Evolutionary conservation across 2,329 filamentous ascomycete species (phyloP), one percentile per base, ranked within the genome.

Genomic region (Penicillium verrucosum): DNA sequence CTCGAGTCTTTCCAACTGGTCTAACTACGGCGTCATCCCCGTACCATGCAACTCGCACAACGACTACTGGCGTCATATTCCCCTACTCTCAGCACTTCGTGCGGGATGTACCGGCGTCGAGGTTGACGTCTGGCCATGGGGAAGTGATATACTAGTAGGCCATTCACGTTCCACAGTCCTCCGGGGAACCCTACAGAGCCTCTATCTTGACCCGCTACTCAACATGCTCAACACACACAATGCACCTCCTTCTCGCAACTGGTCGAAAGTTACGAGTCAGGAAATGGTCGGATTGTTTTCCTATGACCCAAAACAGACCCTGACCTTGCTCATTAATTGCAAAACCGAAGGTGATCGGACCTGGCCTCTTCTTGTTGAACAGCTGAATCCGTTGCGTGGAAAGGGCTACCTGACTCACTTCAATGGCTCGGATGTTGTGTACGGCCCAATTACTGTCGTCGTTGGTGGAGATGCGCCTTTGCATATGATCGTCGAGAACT

Each of bases 301-400:
- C 62, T 73, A 73, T 9, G 73, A 81, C 58, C 80, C 83, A 0
- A 65, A 67, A 1, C 82, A 84, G 64, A 79, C 83, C 0, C 71
- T 89, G 0, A 77, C 83, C 5, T 78, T 92, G 4, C 78, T 91
- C 5, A 79, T 92, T 30, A 89, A 92, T 69, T 75, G 91, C 68
- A 92, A 92, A 72, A 85, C 80, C 2, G 69, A 78, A 27, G 82
- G 81, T 1, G 66, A 65, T 4, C 44, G 50, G 2, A 61, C 65
- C 7, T 73, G 68, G 67, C 58, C 68, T 12, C 36, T 62, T 32
- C 63, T 75, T 12, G 51, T 65, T 0, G 56, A 66, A 4, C 75
- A 80, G 6, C 71, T 82, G 38, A 59, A 68, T 12, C 69, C 75
- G 0, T 67, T 81, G 1, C 74, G 78, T 4, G 66, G 75, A 34